Percentiles rank a stretch among this genome's conserved stretches.
Conservation (phyloP, 164 flowering plant species). For the Akebia trifoliata region DNA sequence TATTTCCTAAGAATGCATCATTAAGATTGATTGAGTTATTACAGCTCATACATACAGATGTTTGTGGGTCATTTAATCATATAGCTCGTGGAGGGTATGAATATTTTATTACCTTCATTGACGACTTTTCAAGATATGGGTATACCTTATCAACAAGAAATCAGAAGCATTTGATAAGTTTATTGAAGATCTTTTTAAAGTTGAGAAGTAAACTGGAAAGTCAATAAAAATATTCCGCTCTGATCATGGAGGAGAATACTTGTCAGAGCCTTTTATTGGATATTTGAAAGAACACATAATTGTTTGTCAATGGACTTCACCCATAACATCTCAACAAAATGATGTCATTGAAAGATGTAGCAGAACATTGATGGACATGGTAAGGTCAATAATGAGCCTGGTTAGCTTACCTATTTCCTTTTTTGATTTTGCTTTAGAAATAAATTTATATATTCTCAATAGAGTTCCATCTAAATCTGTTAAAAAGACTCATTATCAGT, state of each 20-base stretch:
- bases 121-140: too few relatives aligned
- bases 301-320: neutral
- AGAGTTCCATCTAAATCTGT: neutral
- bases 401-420: neutral
- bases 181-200: too few relatives aligned
- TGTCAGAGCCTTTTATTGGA: neutral
- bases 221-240: neutral
- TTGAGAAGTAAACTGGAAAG: neutral
- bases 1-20: neutral
- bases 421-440: neutral
- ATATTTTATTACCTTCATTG: too few relatives aligned
- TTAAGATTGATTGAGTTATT: too few relatives aligned
- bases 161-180: too few relatives aligned
- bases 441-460: neutral
- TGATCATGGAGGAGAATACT: neutral
- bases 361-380: slow-evolving; percentile 4
- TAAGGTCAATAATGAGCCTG: slow-evolving; percentile 8
- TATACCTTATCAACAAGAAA: too few relatives aligned
- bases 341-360: neutral
- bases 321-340: neutral
- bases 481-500: neutral
- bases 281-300: too few relatives aligned
- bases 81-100: too few relatives aligned
- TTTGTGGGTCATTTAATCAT: too few relatives aligned
- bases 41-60: too few relatives aligned